Conservation (phyloP, 495 filamentous ascomycete genomes). For the Penicillium goetzii region DNA sequence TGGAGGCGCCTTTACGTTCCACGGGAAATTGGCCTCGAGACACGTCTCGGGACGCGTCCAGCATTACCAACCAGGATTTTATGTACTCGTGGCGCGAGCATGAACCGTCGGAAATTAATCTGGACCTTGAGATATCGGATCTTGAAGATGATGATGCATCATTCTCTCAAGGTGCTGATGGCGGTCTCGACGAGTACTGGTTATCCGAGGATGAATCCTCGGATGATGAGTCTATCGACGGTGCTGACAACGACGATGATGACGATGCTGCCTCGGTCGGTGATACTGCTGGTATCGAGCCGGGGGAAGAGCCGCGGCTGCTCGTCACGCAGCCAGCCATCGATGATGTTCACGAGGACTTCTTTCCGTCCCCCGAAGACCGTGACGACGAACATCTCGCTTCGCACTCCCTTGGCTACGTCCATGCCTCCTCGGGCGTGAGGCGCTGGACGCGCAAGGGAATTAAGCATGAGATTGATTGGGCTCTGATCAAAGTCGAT, state of each 20-base stretch:
- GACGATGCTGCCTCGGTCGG: constrained; percentile 70
- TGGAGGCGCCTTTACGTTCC: constrained; percentile 39
- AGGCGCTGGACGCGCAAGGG: constrained; percentile 66
- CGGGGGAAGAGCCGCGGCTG: constrained; percentile 69
- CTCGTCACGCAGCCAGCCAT: constrained; percentile 86
- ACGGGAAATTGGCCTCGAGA: constrained; percentile 39
- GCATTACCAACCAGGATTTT: constrained; percentile 27
- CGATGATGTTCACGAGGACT: constrained; percentile 80
- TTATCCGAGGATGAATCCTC: constrained; percentile 53
- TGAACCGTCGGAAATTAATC: constrained; percentile 37
- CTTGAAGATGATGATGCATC: constrained; percentile 50
- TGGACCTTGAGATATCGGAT: constrained; percentile 55
- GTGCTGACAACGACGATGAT: constrained; percentile 56
- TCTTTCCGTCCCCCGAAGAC: constrained; percentile 67
- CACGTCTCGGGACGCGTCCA: constrained; percentile 22
- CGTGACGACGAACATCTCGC: constrained; percentile 74
- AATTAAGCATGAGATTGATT: constrained; percentile 90
- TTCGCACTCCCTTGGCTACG: constrained; percentile 75
- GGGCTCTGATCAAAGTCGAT: constrained; percentile 86
- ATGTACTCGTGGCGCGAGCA: constrained; percentile 42
- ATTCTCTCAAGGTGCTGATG: constrained; percentile 34
- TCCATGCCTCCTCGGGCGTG: constrained; percentile 89
- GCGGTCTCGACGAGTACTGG: constrained; percentile 42
- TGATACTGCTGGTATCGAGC: constrained; percentile 80
- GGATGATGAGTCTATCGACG: constrained; percentile 48